Evolutionary conservation across 192 early-diverging fungal genomes (phyloP), one percentile per base, ranked within the genome.

Genomic region (Coemansia asiatica): DNA sequence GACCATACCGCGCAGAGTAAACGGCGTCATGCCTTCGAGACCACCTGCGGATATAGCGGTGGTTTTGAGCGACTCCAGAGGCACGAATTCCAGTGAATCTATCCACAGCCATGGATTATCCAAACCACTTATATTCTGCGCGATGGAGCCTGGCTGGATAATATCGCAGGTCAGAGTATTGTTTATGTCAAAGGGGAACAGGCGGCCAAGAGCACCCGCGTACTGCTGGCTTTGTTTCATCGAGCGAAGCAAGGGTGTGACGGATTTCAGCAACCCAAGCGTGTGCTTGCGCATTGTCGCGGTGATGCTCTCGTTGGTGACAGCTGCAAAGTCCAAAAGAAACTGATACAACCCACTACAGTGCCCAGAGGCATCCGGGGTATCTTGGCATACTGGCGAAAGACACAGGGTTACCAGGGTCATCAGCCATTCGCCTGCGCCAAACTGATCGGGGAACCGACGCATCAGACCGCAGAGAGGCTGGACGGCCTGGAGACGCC

Each of bases 11-110:
- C 77, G 77, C 56, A 80, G 25, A n/a, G 79, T 75, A 49, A 75
- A 81, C 19, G 79, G 79, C 12, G 73, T 81, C 64, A 81, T 75
- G 38, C 79, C 74, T 56, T 81, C 74, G 22, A 81, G 58, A 19
- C 79, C 79, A 22, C 29, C 53, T 33, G 27, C 53, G 0, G 60
- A 23, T 9, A 67, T 64, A 2, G 73, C 47, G n/a, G 62, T 40
- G 49, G 38, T 49, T 40, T 35, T 66, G 31, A 67, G 59, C 31
- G 64, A 7, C 1, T 61, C 59, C 46, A 81, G 27, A 10, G 72
- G 67, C 25, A 57, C 63, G 72, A 75, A 81, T 33, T 81, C 79
- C 23, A 81, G 60, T 4, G 56, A 55, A 40, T 76, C 79, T 16
- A 81, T 25, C 73, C 73, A 81, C 36, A 69, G 29, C 79, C 79